Evolutionary conservation across 306 rosid species (phyloP).

Genomic region (Vachellia collinsii): DNA sequence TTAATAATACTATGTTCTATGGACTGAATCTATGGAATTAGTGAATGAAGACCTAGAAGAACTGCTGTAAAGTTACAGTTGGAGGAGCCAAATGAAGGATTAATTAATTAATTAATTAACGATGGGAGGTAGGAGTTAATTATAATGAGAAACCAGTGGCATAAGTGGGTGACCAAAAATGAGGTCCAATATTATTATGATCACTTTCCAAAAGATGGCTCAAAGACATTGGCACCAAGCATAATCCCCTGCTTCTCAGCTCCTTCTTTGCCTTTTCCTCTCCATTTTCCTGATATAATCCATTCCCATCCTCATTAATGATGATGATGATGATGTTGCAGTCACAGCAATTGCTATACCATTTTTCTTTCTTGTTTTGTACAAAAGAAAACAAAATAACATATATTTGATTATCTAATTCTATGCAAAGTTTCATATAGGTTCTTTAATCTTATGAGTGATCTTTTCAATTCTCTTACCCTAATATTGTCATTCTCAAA

Average conservation of each 20-base stretch:
- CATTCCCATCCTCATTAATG: not conserved
- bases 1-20: not conserved
- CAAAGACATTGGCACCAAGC: constrained; percentile 79
- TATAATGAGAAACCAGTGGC: constrained; percentile 42
- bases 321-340: too few species aligned
- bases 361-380: not conserved
- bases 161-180: constrained; percentile 76
- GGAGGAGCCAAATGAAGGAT: not conserved
- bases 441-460: too few species aligned
- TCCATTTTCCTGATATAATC: constrained; percentile 27
- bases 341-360: not conserved
- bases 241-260: constrained; percentile 76
- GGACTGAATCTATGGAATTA: not conserved
- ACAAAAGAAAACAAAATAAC: not conserved
- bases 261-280: constrained; percentile 57
- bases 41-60: not conserved
- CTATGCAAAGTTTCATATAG: too few species aligned
- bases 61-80: not conserved
- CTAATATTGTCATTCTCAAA: too few species aligned
- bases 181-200: constrained; percentile 56
- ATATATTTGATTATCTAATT: too few species aligned
- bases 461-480: too few species aligned
- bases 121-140: not conserved
- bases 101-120: too few species aligned
- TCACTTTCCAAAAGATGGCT: constrained; percentile 73